A percentile compares a stretch with the other conserved stretches of the same genome.
Evolutionary conservation across 805 yeast species (phyloP).

Genomic region (Barnettozyma siamensis): DNA sequence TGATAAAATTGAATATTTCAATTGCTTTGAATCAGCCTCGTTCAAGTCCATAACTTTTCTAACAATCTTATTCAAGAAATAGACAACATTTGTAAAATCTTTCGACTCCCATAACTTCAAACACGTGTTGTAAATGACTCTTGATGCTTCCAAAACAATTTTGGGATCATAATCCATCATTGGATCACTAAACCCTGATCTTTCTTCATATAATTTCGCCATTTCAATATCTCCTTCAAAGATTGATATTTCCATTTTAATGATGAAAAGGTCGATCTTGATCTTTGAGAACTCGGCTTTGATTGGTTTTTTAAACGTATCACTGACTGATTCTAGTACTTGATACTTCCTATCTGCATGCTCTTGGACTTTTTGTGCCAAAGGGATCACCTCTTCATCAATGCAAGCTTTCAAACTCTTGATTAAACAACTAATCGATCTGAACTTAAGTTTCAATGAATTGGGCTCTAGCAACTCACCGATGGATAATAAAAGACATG

Average conservation of each 20-base stretch:
- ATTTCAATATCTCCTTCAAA: slow-evolving; percentile 28
- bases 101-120: slow-evolving; percentile 16
- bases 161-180: slow-evolving; percentile 15
- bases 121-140: slow-evolving; percentile 31
- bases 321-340: slow-evolving; percentile 17
- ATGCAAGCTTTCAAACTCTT: slow-evolving; percentile 24
- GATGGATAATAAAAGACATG: slow-evolving; percentile 28
- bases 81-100: slow-evolving; percentile 8
- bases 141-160: slow-evolving; percentile 25
- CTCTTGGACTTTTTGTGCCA: slow-evolving; percentile 25
- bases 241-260: slow-evolving; percentile 29
- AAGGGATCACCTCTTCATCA: slow-evolving; percentile 20
- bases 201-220: slow-evolving; percentile 31
- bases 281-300: slow-evolving; percentile 15
- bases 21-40: slow-evolving; percentile 14
- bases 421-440: slow-evolving; percentile 29
- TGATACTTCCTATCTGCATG: slow-evolving; percentile 24
- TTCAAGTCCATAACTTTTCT: slow-evolving; percentile 11
- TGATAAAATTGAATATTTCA: slow-evolving; percentile 22
- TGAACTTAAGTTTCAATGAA: slow-evolving; percentile 22
- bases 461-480: slow-evolving; percentile 24
- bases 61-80: slow-evolving; percentile 17
- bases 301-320: background rate
- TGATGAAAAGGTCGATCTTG: slow-evolving; percentile 26
- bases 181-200: slow-evolving; percentile 21